Evolutionary conservation across 148 eudicot species (phyloP), one percentile per base, ranked within the genome.

Genomic region (Hydrangea macrophylla): DNA sequence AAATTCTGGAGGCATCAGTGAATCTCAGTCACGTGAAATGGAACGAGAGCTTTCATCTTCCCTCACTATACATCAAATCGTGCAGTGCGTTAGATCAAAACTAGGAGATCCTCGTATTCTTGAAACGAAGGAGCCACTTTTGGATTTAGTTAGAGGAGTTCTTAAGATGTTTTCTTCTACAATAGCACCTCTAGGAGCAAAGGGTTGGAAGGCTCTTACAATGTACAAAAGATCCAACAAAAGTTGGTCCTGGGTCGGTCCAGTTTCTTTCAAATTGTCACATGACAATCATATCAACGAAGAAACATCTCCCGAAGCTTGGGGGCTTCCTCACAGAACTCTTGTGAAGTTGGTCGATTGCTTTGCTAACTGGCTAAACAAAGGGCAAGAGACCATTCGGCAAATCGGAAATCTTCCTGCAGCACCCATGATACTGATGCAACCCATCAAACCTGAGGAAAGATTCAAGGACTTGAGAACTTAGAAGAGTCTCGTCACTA

Each of bases 301-400:
- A 70, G 83, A 84, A 45, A 81, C 79, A 37, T 85, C 97, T 44
- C 86, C 92, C 1, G 92, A 91, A 32, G 80, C 84, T 9, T 91
- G 97, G 97, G 78, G 80, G 44, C 73, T 92, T 44, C 85, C 97
- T 64, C 90, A 79, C 39, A 89, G 82, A 78, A 83, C 80, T 85
- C 86, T 92, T 53, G 87, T 86, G 17, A 89, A 85, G 72, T 69
- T 89, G 56, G 96, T 92, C 36, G 96, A 92, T 73, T 71, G 90
- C 22, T 89, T 86, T 76, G 95, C 96, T 62, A 89, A 82, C 64
- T 89, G 96, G 97, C 83, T 92, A 53, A 89, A 92, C 78, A 83
- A 81, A 62, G 83, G 90, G 67, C 95, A 89, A 77, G 97, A 89
- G 69, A 83, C 92, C 6, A 80, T 89, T 48, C 88, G 75, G 75